A percentile compares a stretch with the other conserved stretches of the same genome.
Conservation (phyloP, 1,284 basidiomycete species). For the Trametes polyzona region DNA sequence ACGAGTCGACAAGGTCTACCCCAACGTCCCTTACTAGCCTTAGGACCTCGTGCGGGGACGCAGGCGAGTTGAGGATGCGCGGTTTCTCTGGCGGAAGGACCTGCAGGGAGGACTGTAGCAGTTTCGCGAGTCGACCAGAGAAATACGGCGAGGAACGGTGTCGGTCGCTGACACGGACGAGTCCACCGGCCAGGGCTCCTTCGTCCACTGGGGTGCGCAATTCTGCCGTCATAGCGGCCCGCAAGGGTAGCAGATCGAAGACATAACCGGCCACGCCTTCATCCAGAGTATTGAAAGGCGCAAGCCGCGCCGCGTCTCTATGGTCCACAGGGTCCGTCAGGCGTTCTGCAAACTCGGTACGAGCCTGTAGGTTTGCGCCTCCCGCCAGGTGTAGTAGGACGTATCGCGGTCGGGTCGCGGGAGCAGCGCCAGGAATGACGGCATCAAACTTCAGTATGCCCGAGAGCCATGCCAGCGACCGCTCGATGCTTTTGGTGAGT, state of each 20-base stretch:
- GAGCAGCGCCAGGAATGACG: background rate
- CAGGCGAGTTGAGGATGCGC: slow-evolving; percentile 59
- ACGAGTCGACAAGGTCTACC: slow-evolving; percentile 73
- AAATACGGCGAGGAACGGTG: slow-evolving; percentile 19
- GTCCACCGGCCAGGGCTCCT: background rate
- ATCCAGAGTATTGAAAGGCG: slow-evolving; percentile 58
- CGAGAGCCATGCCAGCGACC: slow-evolving; percentile 65
- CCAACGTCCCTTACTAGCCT: slow-evolving; percentile 65
- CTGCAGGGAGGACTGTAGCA: slow-evolving; percentile 62
- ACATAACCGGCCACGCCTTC: slow-evolving; percentile 70
- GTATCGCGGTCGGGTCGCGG: slow-evolving; percentile 12
- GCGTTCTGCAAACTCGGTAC: slow-evolving; percentile 62
- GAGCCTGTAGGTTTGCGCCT: slow-evolving; percentile 54
- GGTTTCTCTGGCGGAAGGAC: slow-evolving; percentile 58
- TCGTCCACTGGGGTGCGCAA: background rate
- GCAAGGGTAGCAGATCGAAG: slow-evolving; percentile 67
- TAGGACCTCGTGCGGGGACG: slow-evolving; percentile 77
- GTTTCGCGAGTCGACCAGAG: slow-evolving; percentile 18
- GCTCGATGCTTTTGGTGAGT: slow-evolving; percentile 71
- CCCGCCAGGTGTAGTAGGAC: slow-evolving; percentile 72
- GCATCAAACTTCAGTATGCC: slow-evolving; percentile 43
- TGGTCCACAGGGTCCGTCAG: slow-evolving; percentile 60
- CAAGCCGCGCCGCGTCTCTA: slow-evolving; percentile 56
- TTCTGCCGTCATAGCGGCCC: slow-evolving; percentile 30
- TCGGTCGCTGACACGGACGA: slow-evolving; percentile 15